These are phyloP conservation scores for Talaromyces sp. DNA, from an alignment of 2,329 filamentous ascomycete genomes.

Conservation along the genomic window DNA sequence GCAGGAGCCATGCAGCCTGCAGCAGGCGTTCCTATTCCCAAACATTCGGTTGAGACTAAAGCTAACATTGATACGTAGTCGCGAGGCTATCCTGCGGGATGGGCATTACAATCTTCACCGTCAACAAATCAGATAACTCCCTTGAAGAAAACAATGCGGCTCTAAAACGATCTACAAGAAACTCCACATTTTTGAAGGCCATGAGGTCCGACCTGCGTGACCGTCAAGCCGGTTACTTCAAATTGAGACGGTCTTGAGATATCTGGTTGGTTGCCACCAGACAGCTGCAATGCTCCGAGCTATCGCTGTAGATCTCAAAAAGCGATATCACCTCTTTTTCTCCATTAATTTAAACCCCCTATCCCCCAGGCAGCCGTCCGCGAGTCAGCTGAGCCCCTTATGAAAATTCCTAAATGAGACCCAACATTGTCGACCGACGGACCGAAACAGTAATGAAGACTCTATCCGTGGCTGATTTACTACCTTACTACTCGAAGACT, in stretches of 20 bases:
- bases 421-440: background rate
- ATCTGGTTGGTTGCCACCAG: background rate
- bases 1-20: constrained; percentile 3
- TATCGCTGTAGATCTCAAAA: background rate
- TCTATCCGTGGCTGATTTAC: background rate
- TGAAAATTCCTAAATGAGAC: background rate
- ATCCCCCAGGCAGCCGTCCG: background rate
- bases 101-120: background rate
- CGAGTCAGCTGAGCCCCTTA: background rate
- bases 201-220: background rate
- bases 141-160: background rate
- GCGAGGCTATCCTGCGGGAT: background rate
- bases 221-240: background rate
- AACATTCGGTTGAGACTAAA: background rate
- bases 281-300: constrained; percentile 1
- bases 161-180: background rate
- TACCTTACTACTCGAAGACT: background rate
- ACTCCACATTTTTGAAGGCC: background rate
- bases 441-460: background rate
- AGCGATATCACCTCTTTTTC: background rate
- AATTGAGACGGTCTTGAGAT: background rate
- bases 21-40: constrained; percentile 1
- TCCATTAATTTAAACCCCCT: background rate
- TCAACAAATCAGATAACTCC: background rate
- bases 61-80: background rate